These are phyloP conservation scores for Trypanosomatidae sp. DNA, from an alignment of 208 protist species.

Conservation along the genomic window DNA sequence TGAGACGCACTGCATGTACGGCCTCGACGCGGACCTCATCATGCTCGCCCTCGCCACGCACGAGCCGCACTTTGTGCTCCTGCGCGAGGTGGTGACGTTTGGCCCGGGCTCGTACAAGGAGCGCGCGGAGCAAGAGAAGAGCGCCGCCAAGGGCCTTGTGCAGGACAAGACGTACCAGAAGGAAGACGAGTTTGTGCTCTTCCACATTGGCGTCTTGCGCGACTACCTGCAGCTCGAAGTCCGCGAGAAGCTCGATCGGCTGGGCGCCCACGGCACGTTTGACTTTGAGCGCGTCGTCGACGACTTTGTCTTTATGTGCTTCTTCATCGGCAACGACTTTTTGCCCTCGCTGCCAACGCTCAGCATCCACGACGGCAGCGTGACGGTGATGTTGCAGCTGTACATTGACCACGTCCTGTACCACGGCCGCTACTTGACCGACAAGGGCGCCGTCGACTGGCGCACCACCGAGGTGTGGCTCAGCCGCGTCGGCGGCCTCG, in stretches of 20 bases:
- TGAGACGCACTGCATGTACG: constrained; percentile 96
- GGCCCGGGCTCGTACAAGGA: constrained; percentile 47
- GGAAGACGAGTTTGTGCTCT: constrained; percentile 79
- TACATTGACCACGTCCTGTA: constrained; percentile 70
- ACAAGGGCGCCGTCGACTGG: constrained; percentile 67
- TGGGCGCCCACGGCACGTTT: constrained; percentile 6
- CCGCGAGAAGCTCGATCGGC: constrained; percentile 10
- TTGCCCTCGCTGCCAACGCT: constrained; percentile 92
- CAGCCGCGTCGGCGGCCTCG: constrained; percentile 44
- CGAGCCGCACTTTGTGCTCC: constrained; percentile 94
- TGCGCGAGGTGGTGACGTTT: constrained; percentile 93
- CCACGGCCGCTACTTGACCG: constrained; percentile 61
- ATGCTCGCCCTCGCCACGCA: constrained; percentile 95
- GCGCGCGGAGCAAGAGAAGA: constrained; percentile 61
- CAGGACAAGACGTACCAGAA: constrained; percentile 67
- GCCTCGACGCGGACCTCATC: constrained; percentile 97
- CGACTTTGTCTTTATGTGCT: constrained; percentile 97
- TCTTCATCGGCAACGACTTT: constrained; percentile 99
- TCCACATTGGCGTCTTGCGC: constrained; percentile 90
- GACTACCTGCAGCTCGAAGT: constrained; percentile 94
- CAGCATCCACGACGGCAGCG: constrained; percentile 91
- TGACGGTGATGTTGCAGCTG: constrained; percentile 73
- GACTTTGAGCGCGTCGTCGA: constrained; percentile 92
- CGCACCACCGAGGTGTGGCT: constrained; percentile 53
- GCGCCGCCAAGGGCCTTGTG: constrained; percentile 65